phyloP scores from a whole-genome alignment of 2,329 filamentous ascomycete genomes.

The Pestalotiopsis sp. region DNA sequence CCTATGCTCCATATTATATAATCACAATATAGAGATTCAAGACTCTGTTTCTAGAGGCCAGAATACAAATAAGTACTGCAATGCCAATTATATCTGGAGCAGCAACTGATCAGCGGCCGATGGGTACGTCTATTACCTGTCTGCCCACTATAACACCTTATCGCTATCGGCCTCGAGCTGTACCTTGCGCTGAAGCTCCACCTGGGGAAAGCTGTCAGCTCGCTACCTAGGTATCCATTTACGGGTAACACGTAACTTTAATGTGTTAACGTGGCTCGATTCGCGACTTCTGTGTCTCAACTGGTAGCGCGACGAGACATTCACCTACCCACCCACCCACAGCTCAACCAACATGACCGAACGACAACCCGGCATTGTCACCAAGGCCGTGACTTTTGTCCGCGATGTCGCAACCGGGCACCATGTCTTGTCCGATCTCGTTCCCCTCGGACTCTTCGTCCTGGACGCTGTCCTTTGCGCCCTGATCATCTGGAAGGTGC shows the following conservation, averaged over 20 bases:
- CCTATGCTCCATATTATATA: too few relatives aligned
- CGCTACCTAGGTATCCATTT: neutral
- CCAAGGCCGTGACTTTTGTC: constrained; percentile 32
- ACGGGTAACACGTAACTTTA: neutral
- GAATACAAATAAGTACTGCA: too few relatives aligned
- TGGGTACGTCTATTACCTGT: too few relatives aligned
- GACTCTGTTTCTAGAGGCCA: too few relatives aligned
- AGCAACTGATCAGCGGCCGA: too few relatives aligned
- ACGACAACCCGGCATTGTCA: constrained; percentile 23
- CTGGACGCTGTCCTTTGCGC: constrained; percentile 73
- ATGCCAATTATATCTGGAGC: too few relatives aligned
- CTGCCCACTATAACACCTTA: too few relatives aligned
- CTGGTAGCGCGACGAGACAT: constrained; percentile 14
- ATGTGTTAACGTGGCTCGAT: constrained; percentile 3
- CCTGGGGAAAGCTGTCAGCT: neutral
- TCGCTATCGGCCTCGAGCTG: too few relatives aligned
- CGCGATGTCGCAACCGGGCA: constrained; percentile 51
- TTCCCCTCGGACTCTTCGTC: constrained; percentile 66
- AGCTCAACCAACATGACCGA: constrained; percentile 23
- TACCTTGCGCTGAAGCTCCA: too few relatives aligned
- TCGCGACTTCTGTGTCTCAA: constrained; percentile 14
- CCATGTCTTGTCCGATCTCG: constrained; percentile 50
- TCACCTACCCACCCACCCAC: neutral
- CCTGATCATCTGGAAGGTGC: constrained; percentile 77
- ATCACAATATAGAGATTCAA: too few relatives aligned